phyloP scores from a whole-genome alignment of 2,329 filamentous ascomycete genomes.

The Scytalidium sp. region DNA sequence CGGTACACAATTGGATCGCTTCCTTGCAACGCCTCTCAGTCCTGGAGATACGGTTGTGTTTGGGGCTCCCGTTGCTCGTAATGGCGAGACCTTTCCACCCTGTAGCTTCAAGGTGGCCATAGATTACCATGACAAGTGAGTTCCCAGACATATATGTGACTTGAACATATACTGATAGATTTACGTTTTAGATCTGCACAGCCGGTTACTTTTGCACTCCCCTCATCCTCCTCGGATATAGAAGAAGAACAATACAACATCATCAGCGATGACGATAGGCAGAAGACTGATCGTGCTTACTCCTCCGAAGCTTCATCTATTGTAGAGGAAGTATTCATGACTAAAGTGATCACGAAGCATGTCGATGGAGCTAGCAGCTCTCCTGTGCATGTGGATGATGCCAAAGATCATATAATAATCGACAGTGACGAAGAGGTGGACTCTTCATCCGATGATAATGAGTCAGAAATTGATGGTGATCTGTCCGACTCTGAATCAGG shows the following conservation, averaged over 20 bases:
- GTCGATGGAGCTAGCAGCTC: neutral
- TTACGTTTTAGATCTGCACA: constrained; percentile 6
- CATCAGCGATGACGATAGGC: constrained; percentile 17
- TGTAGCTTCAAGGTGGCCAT: constrained; percentile 24
- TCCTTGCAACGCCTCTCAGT: constrained; percentile 25
- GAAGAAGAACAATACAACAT: constrained; percentile 23
- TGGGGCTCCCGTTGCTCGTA: constrained; percentile 47
- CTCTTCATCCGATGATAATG: neutral
- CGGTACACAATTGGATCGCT: constrained; percentile 33
- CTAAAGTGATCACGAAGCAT: constrained; percentile 2
- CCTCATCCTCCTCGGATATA: constrained; percentile 25
- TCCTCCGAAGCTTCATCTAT: neutral
- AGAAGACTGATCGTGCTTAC: neutral
- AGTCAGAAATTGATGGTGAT: neutral
- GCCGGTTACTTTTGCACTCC: constrained; percentile 19
- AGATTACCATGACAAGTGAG: constrained; percentile 21
- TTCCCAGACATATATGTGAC: neutral
- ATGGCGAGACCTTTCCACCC: constrained; percentile 34
- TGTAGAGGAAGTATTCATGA: neutral
- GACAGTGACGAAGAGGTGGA: neutral
- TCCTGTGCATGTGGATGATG: neutral
- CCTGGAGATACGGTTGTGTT: constrained; percentile 40
- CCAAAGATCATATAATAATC: neutral
- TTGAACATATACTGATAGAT: constrained; percentile 4
- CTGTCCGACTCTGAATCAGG: neutral